Base-by-base conservation (phyloP, 2,329 filamentous ascomycete species). In the Alternaria solani region DNA sequence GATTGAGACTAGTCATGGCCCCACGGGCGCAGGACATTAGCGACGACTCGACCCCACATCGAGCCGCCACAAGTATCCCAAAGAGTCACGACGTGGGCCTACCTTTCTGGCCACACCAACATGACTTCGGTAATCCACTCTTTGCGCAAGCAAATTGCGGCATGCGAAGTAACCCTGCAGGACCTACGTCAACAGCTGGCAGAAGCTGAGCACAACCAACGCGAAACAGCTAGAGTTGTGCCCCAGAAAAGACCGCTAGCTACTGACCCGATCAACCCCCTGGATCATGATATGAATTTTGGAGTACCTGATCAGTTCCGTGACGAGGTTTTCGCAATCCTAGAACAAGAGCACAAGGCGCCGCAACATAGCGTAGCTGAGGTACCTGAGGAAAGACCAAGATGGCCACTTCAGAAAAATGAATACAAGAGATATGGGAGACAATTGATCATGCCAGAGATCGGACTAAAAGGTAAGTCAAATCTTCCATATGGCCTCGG, bases 401-500 rank as follows among this genome's bases (percentile, higher is more conserved):
- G 57, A 61, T 94, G 92, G 90, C 92, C 91, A 0, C 82, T 97
- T 2, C 78, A 81, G 4, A 80, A 83, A 16, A 86, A 90, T 5
- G 93, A 97, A 70, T 97, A 97, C 76, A 87, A 88, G 65, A 86
- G 94, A 62, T 98, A 98, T 81, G 93, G 92, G 7, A 85, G 94
- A 39, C 94, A 97, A 80, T 89, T 98, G 82, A 94, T 98, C 65
- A 87, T 97, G 61, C 91, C 93, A 0, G 87, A 90, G 58, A 84
- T 97, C 62, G 93, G 94, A 0, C 82, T 96, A 1, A 83, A 88
- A 77, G 92, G 91, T 91, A 49, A 62, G 77, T 65, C 7, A 4
- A 25, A n/a, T 38, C 43, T 7, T 43, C 11, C 30, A 53, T 23
- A 38, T 18, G 11, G 5, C 3, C 16, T 14, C n/a, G 5, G 5